Conservation (phyloP, 768 basidiomycete genomes). For the Suillus decipiens region DNA sequence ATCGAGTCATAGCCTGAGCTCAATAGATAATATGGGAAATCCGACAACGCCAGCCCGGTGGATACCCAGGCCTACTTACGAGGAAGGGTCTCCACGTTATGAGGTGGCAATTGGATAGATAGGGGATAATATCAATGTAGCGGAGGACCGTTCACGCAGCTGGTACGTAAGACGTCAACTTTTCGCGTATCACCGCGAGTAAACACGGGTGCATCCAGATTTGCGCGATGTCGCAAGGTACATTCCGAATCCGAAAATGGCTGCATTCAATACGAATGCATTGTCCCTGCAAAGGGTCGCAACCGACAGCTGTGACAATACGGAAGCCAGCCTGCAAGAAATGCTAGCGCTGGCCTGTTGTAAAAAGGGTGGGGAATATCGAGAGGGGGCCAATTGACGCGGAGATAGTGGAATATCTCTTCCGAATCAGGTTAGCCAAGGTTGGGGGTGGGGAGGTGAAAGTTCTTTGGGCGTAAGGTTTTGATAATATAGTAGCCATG, state of each 20-base stretch:
- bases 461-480: background rate
- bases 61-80: background rate
- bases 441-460: background rate
- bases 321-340: conserved; percentile 22
- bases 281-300: conserved; percentile 24
- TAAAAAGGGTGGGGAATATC: background rate
- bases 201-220: conserved; percentile 26
- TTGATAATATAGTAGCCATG: background rate
- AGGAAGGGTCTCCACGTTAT: background rate
- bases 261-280: conserved; percentile 32
- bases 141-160: conserved; percentile 10
- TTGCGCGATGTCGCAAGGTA: conserved; percentile 39
- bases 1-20: background rate
- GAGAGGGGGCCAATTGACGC: background rate
- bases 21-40: background rate
- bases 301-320: conserved; percentile 14
- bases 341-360: conserved; percentile 27
- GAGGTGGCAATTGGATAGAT: conserved; percentile 10
- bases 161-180: conserved; percentile 30
- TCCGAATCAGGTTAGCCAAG: background rate
- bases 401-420: background rate
- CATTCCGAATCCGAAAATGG: conserved; percentile 35
- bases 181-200: conserved; percentile 29
- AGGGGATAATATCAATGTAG: conserved; percentile 11
- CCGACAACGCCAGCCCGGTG: background rate